phyloP scores from a whole-genome alignment of 2,329 filamentous ascomycete species.

The Beauveria sp. region DNA sequence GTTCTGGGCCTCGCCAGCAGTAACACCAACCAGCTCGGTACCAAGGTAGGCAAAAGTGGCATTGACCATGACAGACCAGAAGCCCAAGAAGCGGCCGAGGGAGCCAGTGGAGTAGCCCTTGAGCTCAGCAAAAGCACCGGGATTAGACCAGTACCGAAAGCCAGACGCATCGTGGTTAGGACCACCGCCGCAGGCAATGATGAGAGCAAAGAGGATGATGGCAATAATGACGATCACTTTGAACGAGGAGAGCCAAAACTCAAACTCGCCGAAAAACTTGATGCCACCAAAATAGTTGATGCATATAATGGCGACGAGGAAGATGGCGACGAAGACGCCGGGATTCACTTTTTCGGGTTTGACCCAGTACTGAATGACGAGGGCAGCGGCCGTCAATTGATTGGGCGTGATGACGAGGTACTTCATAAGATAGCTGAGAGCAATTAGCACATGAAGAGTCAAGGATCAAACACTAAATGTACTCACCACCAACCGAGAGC shows the following conservation, averaged over 20 bases:
- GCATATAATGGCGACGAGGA: slow-evolving; percentile 52
- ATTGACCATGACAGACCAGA: slow-evolving; percentile 67
- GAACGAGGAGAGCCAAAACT: slow-evolving; percentile 57
- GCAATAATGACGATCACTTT: slow-evolving; percentile 61
- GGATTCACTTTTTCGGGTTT: slow-evolving; percentile 59
- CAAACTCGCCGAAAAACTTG: slow-evolving; percentile 58
- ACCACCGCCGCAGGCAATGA: slow-evolving; percentile 58
- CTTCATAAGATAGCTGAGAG: slow-evolving; percentile 53
- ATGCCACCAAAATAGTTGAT: slow-evolving; percentile 61
- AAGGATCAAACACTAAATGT: not conserved
- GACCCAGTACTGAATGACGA: slow-evolving; percentile 76
- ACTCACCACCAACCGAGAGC: slow-evolving; percentile 64
- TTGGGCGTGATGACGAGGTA: slow-evolving; percentile 84
- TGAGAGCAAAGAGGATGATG: slow-evolving; percentile 56
- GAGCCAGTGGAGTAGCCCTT: slow-evolving; percentile 17
- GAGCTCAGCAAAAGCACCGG: slow-evolving; percentile 37
- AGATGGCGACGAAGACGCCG: slow-evolving; percentile 70
- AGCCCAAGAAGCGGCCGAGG: slow-evolving; percentile 48
- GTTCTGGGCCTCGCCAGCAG: slow-evolving; percentile 72
- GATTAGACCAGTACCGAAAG: slow-evolving; percentile 59
- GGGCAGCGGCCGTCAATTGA: slow-evolving; percentile 70
- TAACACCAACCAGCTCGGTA: slow-evolving; percentile 70
- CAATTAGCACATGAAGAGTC: slow-evolving; percentile 11
- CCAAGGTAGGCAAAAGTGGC: slow-evolving; percentile 75
- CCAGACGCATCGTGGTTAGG: slow-evolving; percentile 54